Evolutionary conservation across 2,329 filamentous ascomycete species (phyloP).

Genomic region (Pseudocercospora macadamiae): DNA sequence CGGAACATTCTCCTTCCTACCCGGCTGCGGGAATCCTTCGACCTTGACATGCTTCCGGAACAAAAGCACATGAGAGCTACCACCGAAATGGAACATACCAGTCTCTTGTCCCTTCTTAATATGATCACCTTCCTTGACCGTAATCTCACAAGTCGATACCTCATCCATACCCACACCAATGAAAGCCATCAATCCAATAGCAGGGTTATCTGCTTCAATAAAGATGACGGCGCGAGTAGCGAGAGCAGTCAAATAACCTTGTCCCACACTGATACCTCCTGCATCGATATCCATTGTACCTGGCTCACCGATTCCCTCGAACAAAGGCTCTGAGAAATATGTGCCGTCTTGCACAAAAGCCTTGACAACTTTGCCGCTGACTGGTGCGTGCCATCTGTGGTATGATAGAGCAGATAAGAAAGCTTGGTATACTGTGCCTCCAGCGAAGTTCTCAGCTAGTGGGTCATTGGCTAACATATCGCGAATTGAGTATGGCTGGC

Average conservation of each 20-base stretch:
- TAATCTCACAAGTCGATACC: constrained; percentile 69
- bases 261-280: constrained; percentile 49
- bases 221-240: constrained; percentile 72
- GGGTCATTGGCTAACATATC: constrained; percentile 57
- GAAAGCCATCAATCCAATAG: constrained; percentile 70
- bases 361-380: constrained; percentile 62
- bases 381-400: constrained; percentile 73
- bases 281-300: constrained; percentile 45
- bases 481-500: constrained; percentile 63
- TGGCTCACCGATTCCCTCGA: constrained; percentile 49
- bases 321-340: constrained; percentile 67
- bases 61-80: constrained; percentile 69
- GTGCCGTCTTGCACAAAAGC: constrained; percentile 65
- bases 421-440: constrained; percentile 71
- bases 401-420: constrained; percentile 70
- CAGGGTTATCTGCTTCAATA: constrained; percentile 68
- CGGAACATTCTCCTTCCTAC: constrained; percentile 41
- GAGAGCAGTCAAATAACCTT: constrained; percentile 69
- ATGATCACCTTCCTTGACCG: constrained; percentile 66
- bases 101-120: constrained; percentile 71
- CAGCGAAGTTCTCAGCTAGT: constrained; percentile 58
- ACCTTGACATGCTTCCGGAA: constrained; percentile 62
- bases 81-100: constrained; percentile 83
- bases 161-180: constrained; percentile 77
- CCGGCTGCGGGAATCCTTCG: constrained; percentile 39